Evolutionary conservation across 1,284 basidiomycete genomes (phyloP), one percentile per base, ranked within the genome.

Genomic region (Gomphus bonarii): DNA sequence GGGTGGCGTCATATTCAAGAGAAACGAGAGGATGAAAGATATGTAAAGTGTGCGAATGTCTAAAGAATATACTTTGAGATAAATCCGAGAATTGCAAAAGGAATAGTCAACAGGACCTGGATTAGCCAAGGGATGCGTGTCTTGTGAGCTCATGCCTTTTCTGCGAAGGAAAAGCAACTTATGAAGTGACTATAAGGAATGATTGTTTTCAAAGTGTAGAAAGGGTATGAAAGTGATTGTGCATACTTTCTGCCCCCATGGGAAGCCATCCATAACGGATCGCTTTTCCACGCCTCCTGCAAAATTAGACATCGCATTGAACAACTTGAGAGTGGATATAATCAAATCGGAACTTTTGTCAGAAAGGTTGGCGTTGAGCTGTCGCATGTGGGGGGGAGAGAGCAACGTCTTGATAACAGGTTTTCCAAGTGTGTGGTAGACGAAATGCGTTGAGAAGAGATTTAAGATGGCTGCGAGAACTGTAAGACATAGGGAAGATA

Each of bases 11-110:
- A 75, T 68, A 31, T 67, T 64, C 47, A 79, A 74, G 25, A 88
- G 67, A 64, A 90, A 88, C 0, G 85, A 86, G 5, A 87, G 70
- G n/a, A 88, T 69, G 59, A 90, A 78, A 1, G 82, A 68, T 31
- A 88, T 66, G 55, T 82, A 87, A 3, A 82, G 72, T 0, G 84
- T 88, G 38, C 88, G 77, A 38, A 90, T 89, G 65, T 89, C 88
- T 84, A 62, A 12, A 57, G 33, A 20, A 46, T 28, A 8, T 7
- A 30, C 16, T 18, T 16, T 40, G 25, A 51, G 4, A 35, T 9
- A 20, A 20, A 50, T 35, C 14, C 2, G 14, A 7, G 20, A 3
- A 51, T 11, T 35, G 6, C 12, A 22, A 36, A 33, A 9, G 8
- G 33, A 38, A 3, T 22, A 18, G 20, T 20, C 25, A 46, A 16